Conservation (phyloP, 2,329 filamentous ascomycete genomes). For the Thelonectria olida region DNA sequence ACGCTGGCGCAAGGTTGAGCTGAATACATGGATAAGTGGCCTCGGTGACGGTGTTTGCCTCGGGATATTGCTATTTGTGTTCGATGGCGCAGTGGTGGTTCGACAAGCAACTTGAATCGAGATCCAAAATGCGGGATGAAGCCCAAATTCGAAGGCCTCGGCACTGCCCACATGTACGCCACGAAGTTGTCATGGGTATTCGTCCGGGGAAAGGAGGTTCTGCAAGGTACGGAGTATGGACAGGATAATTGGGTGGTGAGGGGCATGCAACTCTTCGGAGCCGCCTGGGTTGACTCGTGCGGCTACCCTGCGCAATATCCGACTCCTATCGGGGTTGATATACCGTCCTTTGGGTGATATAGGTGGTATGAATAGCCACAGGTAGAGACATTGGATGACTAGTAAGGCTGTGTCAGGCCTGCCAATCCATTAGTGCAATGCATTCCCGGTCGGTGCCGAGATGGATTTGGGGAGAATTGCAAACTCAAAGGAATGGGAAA, state of each 20-base stretch:
- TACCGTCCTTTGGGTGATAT: background rate
- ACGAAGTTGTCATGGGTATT: background rate
- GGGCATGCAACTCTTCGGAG: background rate
- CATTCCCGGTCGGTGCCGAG: background rate
- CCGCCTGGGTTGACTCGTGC: background rate
- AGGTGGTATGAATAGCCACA: no score
- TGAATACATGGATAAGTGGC: background rate
- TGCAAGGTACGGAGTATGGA: background rate
- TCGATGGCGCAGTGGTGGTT: background rate
- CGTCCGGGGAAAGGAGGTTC: background rate
- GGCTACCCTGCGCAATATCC: background rate
- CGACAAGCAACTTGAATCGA: background rate
- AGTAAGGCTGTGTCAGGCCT: background rate
- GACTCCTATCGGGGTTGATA: background rate
- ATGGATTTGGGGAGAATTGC: background rate
- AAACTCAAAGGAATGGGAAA: background rate
- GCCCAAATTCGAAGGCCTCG: background rate
- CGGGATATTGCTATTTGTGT: background rate
- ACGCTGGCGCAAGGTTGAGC: background rate
- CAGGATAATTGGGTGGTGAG: no score
- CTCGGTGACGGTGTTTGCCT: background rate
- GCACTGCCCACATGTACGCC: background rate
- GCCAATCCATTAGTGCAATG: background rate
- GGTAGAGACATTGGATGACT: no score
- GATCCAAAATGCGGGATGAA: background rate